Conservation (phyloP, 139 green algal genomes). For the Haematococcus sp. region DNA sequence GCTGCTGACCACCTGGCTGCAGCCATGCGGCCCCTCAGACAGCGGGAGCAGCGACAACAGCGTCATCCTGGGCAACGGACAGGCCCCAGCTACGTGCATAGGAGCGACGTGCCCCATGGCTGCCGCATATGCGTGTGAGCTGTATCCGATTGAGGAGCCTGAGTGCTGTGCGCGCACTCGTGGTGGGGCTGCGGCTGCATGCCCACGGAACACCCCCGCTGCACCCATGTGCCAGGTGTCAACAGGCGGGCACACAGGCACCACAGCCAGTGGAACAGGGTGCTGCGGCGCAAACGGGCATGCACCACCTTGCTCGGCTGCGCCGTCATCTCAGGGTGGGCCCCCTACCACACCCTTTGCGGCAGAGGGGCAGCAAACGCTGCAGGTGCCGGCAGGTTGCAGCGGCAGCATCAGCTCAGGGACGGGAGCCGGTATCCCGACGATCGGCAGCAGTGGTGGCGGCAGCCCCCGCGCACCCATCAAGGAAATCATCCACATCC, state of each 20-base stretch:
- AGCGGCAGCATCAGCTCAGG: slow-evolving; percentile 15
- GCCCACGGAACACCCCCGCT: no score
- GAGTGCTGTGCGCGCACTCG: no score
- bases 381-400: neutral
- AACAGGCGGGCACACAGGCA: no score
- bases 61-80: neutral
- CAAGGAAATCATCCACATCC: slow-evolving; percentile 79
- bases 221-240: no score
- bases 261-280: no score
- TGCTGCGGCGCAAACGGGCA: no score
- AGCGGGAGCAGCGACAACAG: slow-evolving; percentile 1
- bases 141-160: no score
- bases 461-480: slow-evolving; percentile 22
- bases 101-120: slow-evolving; percentile 1
- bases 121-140: neutral
- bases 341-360: no score
- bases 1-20: slow-evolving; percentile 77
- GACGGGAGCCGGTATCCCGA: no score
- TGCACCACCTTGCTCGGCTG: no score
- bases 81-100: neutral
- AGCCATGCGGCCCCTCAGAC: slow-evolving; percentile 22
- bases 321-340: no score
- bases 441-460: neutral
- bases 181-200: no score
- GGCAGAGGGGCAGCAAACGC: neutral